Evolutionary conservation across 2,329 filamentous ascomycete genomes (phyloP), one percentile per base, ranked within the genome.

Genomic region (Bipolaris victoriae): DNA sequence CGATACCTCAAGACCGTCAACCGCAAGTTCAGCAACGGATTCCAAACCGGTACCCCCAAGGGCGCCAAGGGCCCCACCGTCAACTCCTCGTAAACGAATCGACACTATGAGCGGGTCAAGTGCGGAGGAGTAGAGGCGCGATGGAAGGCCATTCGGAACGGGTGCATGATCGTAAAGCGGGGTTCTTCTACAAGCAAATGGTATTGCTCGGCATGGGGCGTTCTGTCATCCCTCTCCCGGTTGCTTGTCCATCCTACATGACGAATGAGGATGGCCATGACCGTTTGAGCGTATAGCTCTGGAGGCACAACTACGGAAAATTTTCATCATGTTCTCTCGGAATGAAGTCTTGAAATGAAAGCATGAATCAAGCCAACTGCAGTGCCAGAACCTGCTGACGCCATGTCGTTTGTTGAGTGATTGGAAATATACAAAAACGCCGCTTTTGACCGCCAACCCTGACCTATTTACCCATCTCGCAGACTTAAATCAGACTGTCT

Each of bases 11-110:
- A 96, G 87, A 87, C 86, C 77, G 89, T 99, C 79, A 85, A 92
- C 79, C 90, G 95, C 81, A 88, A 88, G 84, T 97, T 97, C 89
- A 92, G 90, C 86, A 99, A 99, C 85, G 93, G 92, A 76, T 99
- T 99, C 91, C 94, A 91, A 85, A 87, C 83, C 72, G 95, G 95
- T 79, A 82, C 86, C 74, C 92, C 92, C 79, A 93, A 96, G 86
- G 90, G 88, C 77, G 84, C 92, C 73, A 88, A 89, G 72, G 91
- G 90, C 76, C 83, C 86, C 73, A 61, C 65, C 55, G 66, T 65
- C 72, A 65, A 74, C 52, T 40, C 57, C 44, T 57, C 60, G 53
- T 62, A 62, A 60, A 62, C 50, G 55, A 40, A 46, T 50, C 52
- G 36, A 63, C 29, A 31, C 41, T 45, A 52, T 45, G 54, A 63